Percentiles rank a stretch among this genome's conserved stretches.
Evolutionary conservation across 257 asterid species (phyloP).

Genomic region (Knoxia roxburghii): DNA sequence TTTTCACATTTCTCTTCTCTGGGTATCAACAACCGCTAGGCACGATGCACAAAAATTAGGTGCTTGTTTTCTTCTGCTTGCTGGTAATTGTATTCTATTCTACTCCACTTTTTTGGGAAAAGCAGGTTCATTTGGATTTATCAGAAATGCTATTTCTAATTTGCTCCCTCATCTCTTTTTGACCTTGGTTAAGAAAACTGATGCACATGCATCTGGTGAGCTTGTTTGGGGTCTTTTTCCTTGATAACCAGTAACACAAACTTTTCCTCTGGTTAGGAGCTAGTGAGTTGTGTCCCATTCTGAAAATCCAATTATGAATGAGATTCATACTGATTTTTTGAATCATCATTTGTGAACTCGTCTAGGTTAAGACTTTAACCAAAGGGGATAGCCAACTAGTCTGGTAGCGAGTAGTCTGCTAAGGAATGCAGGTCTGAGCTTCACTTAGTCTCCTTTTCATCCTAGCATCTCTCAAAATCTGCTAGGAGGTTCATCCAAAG

Average conservation of each 20-base stretch:
- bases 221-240: background rate
- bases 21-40: background rate
- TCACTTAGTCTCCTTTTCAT: background rate
- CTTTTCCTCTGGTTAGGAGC: background rate
- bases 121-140: background rate
- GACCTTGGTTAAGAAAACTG: background rate
- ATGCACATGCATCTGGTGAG: background rate
- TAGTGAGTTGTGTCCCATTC: background rate
- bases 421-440: background rate
- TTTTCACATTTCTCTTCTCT: background rate
- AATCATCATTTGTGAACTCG: background rate
- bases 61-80: background rate
- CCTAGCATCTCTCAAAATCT: background rate
- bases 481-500: background rate
- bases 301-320: background rate
- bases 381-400: background rate
- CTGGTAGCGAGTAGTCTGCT: background rate
- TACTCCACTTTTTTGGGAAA: background rate
- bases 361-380: background rate
- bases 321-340: background rate
- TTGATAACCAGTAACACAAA: background rate
- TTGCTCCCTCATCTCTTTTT: background rate
- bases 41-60: background rate
- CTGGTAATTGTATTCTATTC: background rate
- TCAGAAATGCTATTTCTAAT: background rate